Percentiles rank a stretch among this genome's conserved stretches.
Conservation (phyloP, 805 yeast species). For the Candida sakaeoensis region DNA sequence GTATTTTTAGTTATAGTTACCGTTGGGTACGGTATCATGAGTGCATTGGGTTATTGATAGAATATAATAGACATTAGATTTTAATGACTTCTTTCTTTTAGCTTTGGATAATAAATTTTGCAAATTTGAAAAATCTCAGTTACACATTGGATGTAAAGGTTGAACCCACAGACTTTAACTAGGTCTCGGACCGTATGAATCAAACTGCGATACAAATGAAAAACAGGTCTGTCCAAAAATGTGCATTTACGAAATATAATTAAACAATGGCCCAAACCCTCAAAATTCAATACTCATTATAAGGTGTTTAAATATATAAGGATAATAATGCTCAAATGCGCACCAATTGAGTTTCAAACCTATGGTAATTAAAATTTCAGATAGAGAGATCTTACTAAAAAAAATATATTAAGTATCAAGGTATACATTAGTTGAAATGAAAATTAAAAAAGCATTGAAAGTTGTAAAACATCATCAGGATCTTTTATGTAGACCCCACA, state of each 20-base stretch:
- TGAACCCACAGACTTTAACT: no score
- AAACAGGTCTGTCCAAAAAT: no score
- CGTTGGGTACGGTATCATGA: constrained; percentile 41
- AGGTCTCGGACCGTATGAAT: no score
- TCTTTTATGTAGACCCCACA: constrained; percentile 23
- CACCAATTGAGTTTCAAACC: no score
- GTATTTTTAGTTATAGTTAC: constrained; percentile 33
- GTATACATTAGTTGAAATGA: neutral
- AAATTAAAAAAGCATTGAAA: neutral
- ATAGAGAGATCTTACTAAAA: neutral
- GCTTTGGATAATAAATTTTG: neutral
- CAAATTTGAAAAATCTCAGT: neutral
- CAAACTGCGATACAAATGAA: no score
- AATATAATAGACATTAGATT: neutral
- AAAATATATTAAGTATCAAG: neutral
- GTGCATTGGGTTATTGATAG: constrained; percentile 20
- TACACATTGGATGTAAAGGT: no score
- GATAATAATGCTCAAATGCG: no score
- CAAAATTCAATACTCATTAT: no score
- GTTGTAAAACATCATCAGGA: neutral
- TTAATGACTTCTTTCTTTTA: constrained; percentile 1
- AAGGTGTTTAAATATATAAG: no score
- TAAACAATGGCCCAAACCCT: no score
- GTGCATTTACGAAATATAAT: no score
- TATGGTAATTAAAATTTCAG: no score